These are phyloP conservation scores for Pelargonium citronellum DNA, from an alignment of 441 rosid species.

Conservation along the genomic window DNA sequence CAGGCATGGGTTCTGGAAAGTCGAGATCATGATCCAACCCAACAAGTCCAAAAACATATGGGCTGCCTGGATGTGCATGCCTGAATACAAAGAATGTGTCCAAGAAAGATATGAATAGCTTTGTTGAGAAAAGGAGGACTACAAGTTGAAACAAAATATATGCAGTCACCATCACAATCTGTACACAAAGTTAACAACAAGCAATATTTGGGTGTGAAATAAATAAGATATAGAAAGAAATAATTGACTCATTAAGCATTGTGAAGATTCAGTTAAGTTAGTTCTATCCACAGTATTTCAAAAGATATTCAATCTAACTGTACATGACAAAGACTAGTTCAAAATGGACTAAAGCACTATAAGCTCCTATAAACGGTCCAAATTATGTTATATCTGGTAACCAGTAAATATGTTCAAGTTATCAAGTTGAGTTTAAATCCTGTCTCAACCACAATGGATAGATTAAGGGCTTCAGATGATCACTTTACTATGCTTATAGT, in stretches of 20 bases:
- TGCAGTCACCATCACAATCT: neutral
- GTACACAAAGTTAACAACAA: neutral
- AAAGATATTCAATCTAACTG: neutral
- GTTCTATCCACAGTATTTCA: neutral
- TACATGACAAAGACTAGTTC: neutral
- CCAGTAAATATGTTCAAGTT: too few relatives aligned
- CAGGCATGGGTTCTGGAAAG: constrained; percentile 98
- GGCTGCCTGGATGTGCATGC: constrained; percentile 99
- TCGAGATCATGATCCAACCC: constrained; percentile 97
- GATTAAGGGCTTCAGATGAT: too few relatives aligned
- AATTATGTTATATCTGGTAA: too few relatives aligned
- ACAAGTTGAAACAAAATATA: neutral
- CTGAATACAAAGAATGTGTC: constrained; percentile 46
- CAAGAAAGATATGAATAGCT: constrained; percentile 24
- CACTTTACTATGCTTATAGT: too few relatives aligned
- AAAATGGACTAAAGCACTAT: too few relatives aligned
- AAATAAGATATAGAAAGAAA: neutral
- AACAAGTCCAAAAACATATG: constrained; percentile 96
- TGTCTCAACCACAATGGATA: too few relatives aligned
- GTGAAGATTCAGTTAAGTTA: neutral
- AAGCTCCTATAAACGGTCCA: too few relatives aligned
- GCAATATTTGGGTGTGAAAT: neutral
- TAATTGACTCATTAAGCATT: neutral
- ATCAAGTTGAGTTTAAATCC: too few relatives aligned
- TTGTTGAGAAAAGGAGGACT: constrained; percentile 2